A percentile compares a stretch with the other conserved stretches of the same genome.
Evolutionary conservation across 1,284 basidiomycete species (phyloP).

Genomic region (Peniophora sp.): DNA sequence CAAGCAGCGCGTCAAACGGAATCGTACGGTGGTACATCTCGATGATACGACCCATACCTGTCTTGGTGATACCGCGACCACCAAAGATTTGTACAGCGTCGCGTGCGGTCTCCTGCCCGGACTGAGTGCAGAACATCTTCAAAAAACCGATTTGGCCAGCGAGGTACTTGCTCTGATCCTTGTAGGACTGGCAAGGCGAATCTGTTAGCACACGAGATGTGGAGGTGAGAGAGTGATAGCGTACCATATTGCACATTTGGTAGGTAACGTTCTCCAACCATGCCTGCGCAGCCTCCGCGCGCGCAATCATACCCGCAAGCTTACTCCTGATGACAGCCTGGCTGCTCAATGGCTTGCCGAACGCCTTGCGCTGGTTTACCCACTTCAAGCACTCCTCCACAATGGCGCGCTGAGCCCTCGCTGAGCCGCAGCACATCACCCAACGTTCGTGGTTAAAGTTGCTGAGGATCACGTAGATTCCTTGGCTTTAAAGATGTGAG

Average conservation of each 20-base stretch:
- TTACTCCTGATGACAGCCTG: slow-evolving; percentile 83
- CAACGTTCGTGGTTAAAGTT: slow-evolving; percentile 71
- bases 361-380: slow-evolving; percentile 73
- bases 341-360: slow-evolving; percentile 77
- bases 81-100: slow-evolving; percentile 81
- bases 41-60: slow-evolving; percentile 65
- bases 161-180: slow-evolving; percentile 20
- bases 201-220: background rate
- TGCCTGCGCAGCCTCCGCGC: slow-evolving; percentile 71
- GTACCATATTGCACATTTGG: slow-evolving; percentile 89
- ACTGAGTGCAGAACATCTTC: slow-evolving; percentile 66
- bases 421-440: slow-evolving; percentile 63
- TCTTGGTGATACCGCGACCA: slow-evolving; percentile 70
- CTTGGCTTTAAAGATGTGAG: no score
- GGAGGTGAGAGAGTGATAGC: background rate
- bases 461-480: slow-evolving; percentile 17
- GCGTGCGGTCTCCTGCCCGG: slow-evolving; percentile 65
- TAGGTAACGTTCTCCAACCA: slow-evolving; percentile 89
- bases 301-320: slow-evolving; percentile 80
- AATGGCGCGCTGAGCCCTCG: slow-evolving; percentile 42
- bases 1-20: slow-evolving; percentile 60
- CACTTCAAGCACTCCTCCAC: slow-evolving; percentile 70
- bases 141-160: slow-evolving; percentile 59
- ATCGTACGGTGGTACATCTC: slow-evolving; percentile 54
- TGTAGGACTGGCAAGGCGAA: slow-evolving; percentile 11